Evolutionary conservation across 148 eudicot genomes (phyloP), one percentile per base, ranked within the genome.

Genomic region (Amaranthus palmeri): DNA sequence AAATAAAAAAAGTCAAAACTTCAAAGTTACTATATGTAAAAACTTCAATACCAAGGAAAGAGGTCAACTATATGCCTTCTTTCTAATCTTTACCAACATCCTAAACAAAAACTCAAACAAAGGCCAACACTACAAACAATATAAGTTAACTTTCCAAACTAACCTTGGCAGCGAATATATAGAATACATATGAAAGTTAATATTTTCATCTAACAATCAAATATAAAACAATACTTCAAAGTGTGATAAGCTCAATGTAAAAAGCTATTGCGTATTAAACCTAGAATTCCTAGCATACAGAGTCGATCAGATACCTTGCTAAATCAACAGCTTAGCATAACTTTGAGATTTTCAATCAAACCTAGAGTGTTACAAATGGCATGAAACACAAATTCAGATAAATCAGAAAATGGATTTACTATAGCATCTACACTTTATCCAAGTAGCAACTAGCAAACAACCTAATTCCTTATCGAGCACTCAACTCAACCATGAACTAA

Each of bases 41-140:
- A 40, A 63, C 40, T 61, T 5, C n/a, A 48, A 7, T 9, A 14
- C 2, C 57, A 5, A 51, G 50, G 7, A 36, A 59, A 71, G 54
- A 40, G 8, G 36, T 25, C 36, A 25, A 25, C 36, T 25, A 25
- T 0, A 25, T 25, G 36, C 36, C 36, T 25, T 25, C 36, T 41
- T 70, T 60, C 43, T 17, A 8, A 42, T 52, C 40, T 10, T 43
- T 49, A 62, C 14, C 66, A 43, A 62, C 72, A 54, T 54, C 61
- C 25, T 67, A 54, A 9, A 43, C 47, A 54, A n/a, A 25, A 25
- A 68, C 1, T 8, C n/a, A 42, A 41, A 18, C 10, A 61, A 18
- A 10, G 18, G 2, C 65, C 4, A 46, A 5, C 36, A 47, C 3
- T 47, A 13, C 44, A 71, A 18, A 46, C 65, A 66, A 60, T 36